Evolutionary conservation across 2,329 filamentous ascomycete genomes (phyloP).

Genomic region (Alternaria postmessia): DNA sequence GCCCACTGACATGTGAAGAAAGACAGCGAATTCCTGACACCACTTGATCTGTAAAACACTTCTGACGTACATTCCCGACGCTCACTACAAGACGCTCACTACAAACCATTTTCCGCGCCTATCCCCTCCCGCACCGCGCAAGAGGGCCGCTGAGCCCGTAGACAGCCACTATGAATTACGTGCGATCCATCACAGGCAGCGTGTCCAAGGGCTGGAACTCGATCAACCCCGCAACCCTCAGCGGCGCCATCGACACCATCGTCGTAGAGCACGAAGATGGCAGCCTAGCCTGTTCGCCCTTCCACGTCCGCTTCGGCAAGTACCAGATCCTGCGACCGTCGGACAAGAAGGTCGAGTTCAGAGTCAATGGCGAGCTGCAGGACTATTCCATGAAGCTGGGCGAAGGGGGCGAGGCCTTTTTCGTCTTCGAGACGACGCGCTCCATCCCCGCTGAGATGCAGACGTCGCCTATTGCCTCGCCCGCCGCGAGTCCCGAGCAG

Average conservation of each 20-base stretch:
- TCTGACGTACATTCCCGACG: slow-evolving; percentile 8
- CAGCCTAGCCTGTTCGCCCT: slow-evolving; percentile 87
- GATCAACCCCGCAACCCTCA: slow-evolving; percentile 96
- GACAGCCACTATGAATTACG: slow-evolving; percentile 84
- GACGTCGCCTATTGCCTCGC: slow-evolving; percentile 92
- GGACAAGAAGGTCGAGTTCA: slow-evolving; percentile 99
- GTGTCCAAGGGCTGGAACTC: slow-evolving; percentile 99
- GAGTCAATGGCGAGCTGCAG: slow-evolving; percentile 90
- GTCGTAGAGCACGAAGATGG: slow-evolving; percentile 96
- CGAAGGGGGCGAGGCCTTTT: slow-evolving; percentile 97
- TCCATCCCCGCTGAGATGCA: slow-evolving; percentile 92
- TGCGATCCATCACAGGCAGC: slow-evolving; percentile 90
- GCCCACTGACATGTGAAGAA: slow-evolving; percentile 22
- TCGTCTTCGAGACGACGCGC: slow-evolving; percentile 95
- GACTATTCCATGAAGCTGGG: slow-evolving; percentile 98
- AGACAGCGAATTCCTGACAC: not conserved
- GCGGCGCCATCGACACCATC: slow-evolving; percentile 98
- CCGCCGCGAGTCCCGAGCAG: slow-evolving; percentile 80
- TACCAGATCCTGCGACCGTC: slow-evolving; percentile 93
- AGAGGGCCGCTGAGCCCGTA: slow-evolving; percentile 14
- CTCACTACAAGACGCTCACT: not conserved
- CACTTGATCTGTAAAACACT: slow-evolving; percentile 1
- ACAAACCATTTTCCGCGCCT: no score
- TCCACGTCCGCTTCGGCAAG: slow-evolving; percentile 98
- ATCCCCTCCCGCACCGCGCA: slow-evolving; percentile 5